Conservation (phyloP, 768 basidiomycete species). For the Suillus clintonianus region DNA sequence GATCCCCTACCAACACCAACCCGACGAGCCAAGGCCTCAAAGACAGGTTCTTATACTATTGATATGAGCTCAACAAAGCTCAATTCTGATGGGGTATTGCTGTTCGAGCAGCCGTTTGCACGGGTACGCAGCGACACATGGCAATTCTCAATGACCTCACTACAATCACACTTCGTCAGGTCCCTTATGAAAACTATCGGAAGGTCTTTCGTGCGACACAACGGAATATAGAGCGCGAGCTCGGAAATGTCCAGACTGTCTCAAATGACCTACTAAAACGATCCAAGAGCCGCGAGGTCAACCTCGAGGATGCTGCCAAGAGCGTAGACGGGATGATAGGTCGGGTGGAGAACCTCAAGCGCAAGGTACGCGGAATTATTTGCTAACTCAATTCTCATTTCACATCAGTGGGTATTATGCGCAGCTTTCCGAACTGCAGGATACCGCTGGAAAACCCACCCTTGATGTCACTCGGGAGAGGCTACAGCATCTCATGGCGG, state of each 20-base stretch:
- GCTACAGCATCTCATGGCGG: slow-evolving; percentile 63
- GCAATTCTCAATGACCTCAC: slow-evolving; percentile 13
- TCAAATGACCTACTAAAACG: slow-evolving; percentile 62
- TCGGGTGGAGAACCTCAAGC: slow-evolving; percentile 77
- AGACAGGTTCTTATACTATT: slow-evolving; percentile 7
- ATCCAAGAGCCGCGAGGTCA: slow-evolving; percentile 37
- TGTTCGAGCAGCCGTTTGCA: slow-evolving; percentile 85
- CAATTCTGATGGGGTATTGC: slow-evolving; percentile 70
- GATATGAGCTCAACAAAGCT: slow-evolving; percentile 48
- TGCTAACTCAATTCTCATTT: slow-evolving; percentile 9
- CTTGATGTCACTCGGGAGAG: slow-evolving; percentile 76
- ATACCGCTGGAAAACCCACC: slow-evolving; percentile 51
- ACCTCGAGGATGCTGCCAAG: slow-evolving; percentile 55
- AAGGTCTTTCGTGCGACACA: slow-evolving; percentile 85
- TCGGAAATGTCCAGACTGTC: slow-evolving; percentile 56
- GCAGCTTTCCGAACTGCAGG: slow-evolving; percentile 54
- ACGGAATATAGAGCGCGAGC: slow-evolving; percentile 79
- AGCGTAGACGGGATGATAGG: slow-evolving; percentile 76
- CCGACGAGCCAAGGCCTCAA: neutral
- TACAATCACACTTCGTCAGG: slow-evolving; percentile 45
- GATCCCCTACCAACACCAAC: neutral
- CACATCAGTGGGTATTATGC: slow-evolving; percentile 13
- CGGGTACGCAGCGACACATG: slow-evolving; percentile 46
- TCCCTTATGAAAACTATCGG: slow-evolving; percentile 88
- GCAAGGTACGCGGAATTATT: slow-evolving; percentile 63